Evolutionary conservation across 768 basidiomycete species (phyloP).

Genomic region (Lyophyllum atratum): DNA sequence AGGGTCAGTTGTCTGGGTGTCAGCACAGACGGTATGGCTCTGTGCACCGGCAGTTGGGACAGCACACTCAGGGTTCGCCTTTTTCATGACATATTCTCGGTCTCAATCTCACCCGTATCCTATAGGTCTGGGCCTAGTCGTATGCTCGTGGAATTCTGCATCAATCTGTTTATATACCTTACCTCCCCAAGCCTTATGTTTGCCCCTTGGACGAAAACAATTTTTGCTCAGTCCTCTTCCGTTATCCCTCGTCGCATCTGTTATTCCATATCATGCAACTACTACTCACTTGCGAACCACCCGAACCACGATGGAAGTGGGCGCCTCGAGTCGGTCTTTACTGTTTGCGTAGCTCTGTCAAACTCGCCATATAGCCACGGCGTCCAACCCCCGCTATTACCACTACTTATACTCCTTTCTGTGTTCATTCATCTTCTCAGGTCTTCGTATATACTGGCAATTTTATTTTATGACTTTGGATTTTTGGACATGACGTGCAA

Average conservation of each 20-base stretch:
- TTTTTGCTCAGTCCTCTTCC: conserved; percentile 21
- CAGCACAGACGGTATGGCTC: conserved; percentile 94
- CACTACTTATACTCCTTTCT: conserved; percentile 34
- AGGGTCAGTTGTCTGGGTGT: conserved; percentile 96
- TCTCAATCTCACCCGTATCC: conserved; percentile 14
- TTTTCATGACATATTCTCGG: neutral
- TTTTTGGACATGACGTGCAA: neutral
- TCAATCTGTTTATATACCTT: conserved; percentile 22
- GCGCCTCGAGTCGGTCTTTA: conserved; percentile 68
- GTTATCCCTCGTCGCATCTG: conserved; percentile 32
- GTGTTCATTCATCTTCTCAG: conserved; percentile 31
- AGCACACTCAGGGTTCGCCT: conserved; percentile 86
- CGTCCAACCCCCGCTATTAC: conserved; percentile 23
- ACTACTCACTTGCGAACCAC: conserved; percentile 59
- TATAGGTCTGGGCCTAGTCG: conserved; percentile 84
- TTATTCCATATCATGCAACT: conserved; percentile 48
- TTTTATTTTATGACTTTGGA: conserved; percentile 26
- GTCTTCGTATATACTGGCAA: conserved; percentile 51
- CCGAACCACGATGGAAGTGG: conserved; percentile 37
- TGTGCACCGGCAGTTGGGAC: conserved; percentile 99
- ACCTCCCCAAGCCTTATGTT: conserved; percentile 14
- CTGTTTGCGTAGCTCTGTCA: conserved; percentile 41
- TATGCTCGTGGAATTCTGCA: conserved; percentile 13
- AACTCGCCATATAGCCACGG: conserved; percentile 25
- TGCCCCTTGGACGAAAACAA: conserved; percentile 16